phyloP scores from a whole-genome alignment of 495 filamentous ascomycete genomes.

The Hyaloscypha hepaticicola region DNA sequence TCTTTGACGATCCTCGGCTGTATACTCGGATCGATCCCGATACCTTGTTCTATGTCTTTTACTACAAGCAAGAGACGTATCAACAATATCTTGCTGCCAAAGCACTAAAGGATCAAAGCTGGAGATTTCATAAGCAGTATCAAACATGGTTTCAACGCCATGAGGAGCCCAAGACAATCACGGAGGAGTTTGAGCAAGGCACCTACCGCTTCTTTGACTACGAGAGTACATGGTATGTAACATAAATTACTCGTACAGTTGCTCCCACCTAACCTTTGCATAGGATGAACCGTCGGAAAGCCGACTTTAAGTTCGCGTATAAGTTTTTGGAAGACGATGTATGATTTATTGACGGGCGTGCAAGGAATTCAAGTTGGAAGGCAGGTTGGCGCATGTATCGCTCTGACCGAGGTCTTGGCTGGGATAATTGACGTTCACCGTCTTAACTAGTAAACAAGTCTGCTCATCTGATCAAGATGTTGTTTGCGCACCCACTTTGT shows the following conservation, averaged over 20 bases:
- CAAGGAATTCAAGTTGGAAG: conserved; percentile 23
- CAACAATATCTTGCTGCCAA: conserved; percentile 97
- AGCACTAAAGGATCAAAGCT: conserved; percentile 92
- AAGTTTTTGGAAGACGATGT: conserved; percentile 94
- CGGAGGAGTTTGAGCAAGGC: conserved; percentile 96
- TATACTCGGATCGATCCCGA: conserved; percentile 91
- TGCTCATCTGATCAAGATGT: conserved; percentile 26
- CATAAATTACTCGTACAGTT: conserved; percentile 16
- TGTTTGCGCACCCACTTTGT: conserved; percentile 11
- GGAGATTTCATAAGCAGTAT: conserved; percentile 99
- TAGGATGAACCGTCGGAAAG: conserved; percentile 99
- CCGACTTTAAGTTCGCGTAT: conserved; percentile 97
- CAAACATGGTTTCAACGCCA: conserved; percentile 99
- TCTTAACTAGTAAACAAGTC: conserved; percentile 30
- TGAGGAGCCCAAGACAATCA: conserved; percentile 97
- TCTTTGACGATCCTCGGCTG: conserved; percentile 85
- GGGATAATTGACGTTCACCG: conserved; percentile 18
- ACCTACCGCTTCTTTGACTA: conserved; percentile 99
- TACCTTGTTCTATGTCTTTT: conserved; percentile 98
- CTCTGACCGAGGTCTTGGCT: conserved; percentile 25
- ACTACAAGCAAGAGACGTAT: conserved; percentile 94
- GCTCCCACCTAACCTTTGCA: neutral
- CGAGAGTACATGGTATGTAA: conserved; percentile 87
- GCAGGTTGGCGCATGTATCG: conserved; percentile 25
- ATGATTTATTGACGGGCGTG: conserved; percentile 41